These are phyloP conservation scores for Penicillium subrubescens DNA, from an alignment of 495 filamentous ascomycete genomes.

Conservation along the genomic window DNA sequence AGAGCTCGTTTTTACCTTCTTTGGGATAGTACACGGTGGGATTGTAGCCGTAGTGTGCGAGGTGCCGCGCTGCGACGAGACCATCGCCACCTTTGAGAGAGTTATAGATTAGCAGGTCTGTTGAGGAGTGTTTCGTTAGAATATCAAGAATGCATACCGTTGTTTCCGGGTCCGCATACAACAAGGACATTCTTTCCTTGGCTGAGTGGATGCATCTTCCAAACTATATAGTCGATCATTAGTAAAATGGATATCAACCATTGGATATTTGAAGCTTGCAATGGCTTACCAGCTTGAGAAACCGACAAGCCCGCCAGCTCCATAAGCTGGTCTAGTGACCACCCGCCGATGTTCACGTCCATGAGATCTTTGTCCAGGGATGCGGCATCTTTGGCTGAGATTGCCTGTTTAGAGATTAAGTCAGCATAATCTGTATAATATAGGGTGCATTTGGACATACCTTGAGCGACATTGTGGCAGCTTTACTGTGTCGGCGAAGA, in stretches of 20 bases:
- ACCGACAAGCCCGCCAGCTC: slow-evolving; percentile 93
- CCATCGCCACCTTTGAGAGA: slow-evolving; percentile 77
- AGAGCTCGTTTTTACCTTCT: slow-evolving; percentile 83
- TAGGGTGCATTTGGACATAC: slow-evolving; percentile 17
- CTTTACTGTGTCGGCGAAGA: slow-evolving; percentile 33
- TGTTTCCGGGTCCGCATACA: slow-evolving; percentile 92
- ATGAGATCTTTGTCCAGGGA: slow-evolving; percentile 93
- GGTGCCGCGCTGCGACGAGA: slow-evolving; percentile 89
- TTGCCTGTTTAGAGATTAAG: slow-evolving; percentile 55
- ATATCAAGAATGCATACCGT: slow-evolving; percentile 60
- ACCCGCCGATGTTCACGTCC: slow-evolving; percentile 72
- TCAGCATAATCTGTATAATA: neutral
- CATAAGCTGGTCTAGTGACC: slow-evolving; percentile 96
- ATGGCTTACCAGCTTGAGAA: slow-evolving; percentile 74
- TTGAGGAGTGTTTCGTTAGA: neutral
- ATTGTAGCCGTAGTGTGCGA: slow-evolving; percentile 90
- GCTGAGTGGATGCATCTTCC: slow-evolving; percentile 68
- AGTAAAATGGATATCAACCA: neutral
- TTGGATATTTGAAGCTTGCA: neutral
- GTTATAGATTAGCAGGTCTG: slow-evolving; percentile 12
- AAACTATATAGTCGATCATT: slow-evolving; percentile 15
- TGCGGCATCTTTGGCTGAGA: slow-evolving; percentile 83
- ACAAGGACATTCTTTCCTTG: slow-evolving; percentile 77
- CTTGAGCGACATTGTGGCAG: slow-evolving; percentile 45
- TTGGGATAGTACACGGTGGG: slow-evolving; percentile 95